Base-by-base conservation (phyloP, 1,284 basidiomycete genomes). In the Cutaneotrichosporon cyanovorans region DNA sequence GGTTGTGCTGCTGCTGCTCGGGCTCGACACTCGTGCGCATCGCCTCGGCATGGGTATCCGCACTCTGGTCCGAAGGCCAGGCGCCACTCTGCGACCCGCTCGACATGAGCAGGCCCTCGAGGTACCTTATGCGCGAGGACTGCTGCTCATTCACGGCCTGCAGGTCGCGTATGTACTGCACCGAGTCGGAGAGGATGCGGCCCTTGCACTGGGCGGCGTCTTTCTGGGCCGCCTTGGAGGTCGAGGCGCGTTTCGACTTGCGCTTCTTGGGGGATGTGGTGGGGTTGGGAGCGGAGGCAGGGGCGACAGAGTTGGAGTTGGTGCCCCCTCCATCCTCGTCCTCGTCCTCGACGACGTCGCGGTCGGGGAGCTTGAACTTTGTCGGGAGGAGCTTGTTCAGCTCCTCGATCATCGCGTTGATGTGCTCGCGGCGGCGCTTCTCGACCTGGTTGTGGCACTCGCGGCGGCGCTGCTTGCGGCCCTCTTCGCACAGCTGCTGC, bases 381-480 rank as follows among this genome's bases (percentile, higher is more conserved):
- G 61, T 31, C 1, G 68, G 68, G 2, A 70, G 49, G 6, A 70
- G 53, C 35, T 55, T 57, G 42, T 61, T 58, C 11, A 70, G 58
- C 46, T 68, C 65, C 40, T 70, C 66, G 37, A 70, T 70, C 55
- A 68, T 70, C 21, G 63, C 61, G 35, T 70, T 70, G 57, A 70
- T 70, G 38, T 67, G 65, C 45, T 70, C 68, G 18, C 68, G 56
- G 18, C 68, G 58, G 19, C 66, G 55, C 45, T 68, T 65, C 51
- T 70, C 68, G 4, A 70, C 68, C 36, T 66, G 65, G 39, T 70
- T 70, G 54, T 70, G 68, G 28, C 64, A 68, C 44, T 69, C 63
- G n/a, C 66, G 57, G 12, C 66, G 52, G 8, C 63, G 53, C 44
- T 65, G 63, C 45, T 65, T 66, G 51, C 63, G 61, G 10, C 55